A percentile compares a stretch with the other conserved stretches of the same genome.
Evolutionary conservation across 106 monocot species (phyloP).

Genomic region (Apostasia shenzhenica): DNA sequence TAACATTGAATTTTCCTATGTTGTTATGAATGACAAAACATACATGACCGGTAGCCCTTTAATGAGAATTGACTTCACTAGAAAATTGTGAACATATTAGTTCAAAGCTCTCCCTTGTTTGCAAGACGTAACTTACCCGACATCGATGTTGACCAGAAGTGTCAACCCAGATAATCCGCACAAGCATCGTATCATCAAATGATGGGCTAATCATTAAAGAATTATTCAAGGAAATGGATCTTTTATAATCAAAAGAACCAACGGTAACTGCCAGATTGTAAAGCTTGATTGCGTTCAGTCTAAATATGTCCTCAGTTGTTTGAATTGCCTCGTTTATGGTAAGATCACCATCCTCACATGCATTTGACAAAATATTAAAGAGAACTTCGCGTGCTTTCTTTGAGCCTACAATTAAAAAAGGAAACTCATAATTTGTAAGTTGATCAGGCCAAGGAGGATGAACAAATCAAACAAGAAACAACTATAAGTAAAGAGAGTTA

Average conservation of each 20-base stretch:
- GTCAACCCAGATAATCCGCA: constrained; percentile 82
- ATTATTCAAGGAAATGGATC: background rate
- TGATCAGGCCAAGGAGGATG: too few species aligned
- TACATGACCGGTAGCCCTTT: too few species aligned
- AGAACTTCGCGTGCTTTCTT: constrained; percentile 82
- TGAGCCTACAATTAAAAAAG: constrained; percentile 39
- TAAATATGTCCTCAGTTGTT: constrained; percentile 71
- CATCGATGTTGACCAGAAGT: constrained; percentile 87
- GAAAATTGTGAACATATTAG: too few species aligned
- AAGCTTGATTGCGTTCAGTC: constrained; percentile 53
- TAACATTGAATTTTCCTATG: too few species aligned
- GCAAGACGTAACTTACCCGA: constrained; percentile 32
- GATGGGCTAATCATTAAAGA: constrained; percentile 4
- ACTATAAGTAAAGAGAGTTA: too few species aligned
- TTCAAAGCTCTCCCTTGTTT: too few species aligned
- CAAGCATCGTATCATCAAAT: constrained; percentile 41
- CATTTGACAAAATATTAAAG: constrained; percentile 54
- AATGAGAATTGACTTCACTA: too few species aligned
- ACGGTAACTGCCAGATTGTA: constrained; percentile 51
- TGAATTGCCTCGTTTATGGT: constrained; percentile 74
- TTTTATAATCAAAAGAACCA: constrained; percentile 24
- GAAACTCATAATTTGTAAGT: background rate
- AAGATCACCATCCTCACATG: constrained; percentile 89
- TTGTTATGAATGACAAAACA: too few species aligned
- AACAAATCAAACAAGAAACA: too few species aligned